Evolutionary conservation across 164 flowering plant genomes (phyloP).

Genomic region (Kingdonia uniflora): DNA sequence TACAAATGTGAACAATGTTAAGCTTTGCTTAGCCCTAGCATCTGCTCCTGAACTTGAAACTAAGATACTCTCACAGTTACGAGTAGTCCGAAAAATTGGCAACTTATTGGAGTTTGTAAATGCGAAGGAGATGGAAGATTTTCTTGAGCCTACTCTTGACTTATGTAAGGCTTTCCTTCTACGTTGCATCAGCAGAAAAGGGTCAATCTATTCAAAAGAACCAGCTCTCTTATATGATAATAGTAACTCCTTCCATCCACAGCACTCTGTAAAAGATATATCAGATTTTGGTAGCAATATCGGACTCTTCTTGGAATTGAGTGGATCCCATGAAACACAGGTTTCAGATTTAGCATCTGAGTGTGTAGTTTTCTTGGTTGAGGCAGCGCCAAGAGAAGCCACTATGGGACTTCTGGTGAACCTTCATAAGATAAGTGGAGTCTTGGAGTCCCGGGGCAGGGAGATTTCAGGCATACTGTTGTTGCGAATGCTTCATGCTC

Average conservation of each 20-base stretch:
- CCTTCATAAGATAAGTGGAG: conserved; percentile 46
- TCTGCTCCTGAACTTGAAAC: conserved; percentile 87
- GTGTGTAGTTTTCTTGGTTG: conserved; percentile 58
- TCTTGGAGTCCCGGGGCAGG: conserved; percentile 44
- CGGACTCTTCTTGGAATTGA: conserved; percentile 62
- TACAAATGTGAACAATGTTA: conserved; percentile 74
- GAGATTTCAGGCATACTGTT: conserved; percentile 31
- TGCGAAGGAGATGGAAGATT: conserved; percentile 85
- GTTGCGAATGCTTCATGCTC: conserved; percentile 56
- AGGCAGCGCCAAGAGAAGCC: no score
- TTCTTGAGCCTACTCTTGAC: conserved; percentile 77
- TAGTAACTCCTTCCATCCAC: conserved; percentile 16
- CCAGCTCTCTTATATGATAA: conserved; percentile 44
- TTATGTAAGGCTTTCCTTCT: conserved; percentile 69
- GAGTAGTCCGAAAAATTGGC: conserved; percentile 79
- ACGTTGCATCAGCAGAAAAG: conserved; percentile 43
- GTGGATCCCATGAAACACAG: conserved; percentile 26
- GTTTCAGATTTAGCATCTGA: conserved; percentile 82
- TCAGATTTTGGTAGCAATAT: conserved; percentile 59
- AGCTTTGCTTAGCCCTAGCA: conserved; percentile 76
- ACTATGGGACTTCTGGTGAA: conserved; percentile 66
- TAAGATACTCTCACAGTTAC: conserved; percentile 62
- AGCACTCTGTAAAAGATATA: conserved; percentile 59
- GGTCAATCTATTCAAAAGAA: conserved; percentile 36
- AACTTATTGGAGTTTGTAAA: conserved; percentile 73